Evolutionary conservation across 2,329 filamentous ascomycete species (phyloP).

Genomic region (Alternaria infectoria): DNA sequence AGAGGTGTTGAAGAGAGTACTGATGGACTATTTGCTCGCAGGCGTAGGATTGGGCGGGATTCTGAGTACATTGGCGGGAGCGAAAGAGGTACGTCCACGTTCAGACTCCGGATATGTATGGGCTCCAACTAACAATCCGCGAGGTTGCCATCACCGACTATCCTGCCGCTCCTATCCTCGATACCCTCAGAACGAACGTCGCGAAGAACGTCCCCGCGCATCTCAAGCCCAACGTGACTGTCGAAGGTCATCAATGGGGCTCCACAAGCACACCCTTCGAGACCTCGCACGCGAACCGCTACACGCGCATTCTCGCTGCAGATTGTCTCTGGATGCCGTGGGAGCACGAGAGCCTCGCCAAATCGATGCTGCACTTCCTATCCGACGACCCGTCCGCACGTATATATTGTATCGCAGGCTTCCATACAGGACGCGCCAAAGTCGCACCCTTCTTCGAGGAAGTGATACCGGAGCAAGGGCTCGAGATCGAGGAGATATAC

Average conservation of each 20-base stretch:
- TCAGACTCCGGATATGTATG: neutral
- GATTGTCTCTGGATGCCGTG: conserved; percentile 79
- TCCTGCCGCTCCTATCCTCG: conserved; percentile 65
- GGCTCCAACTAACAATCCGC: neutral
- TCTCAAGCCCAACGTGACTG: conserved; percentile 48
- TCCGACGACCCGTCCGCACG: conserved; percentile 53
- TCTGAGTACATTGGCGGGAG: conserved; percentile 53
- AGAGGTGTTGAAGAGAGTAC: conserved; percentile 21
- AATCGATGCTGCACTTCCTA: conserved; percentile 69
- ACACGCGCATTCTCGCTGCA: conserved; percentile 70
- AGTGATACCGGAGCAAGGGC: conserved; percentile 53
- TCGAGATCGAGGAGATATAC: conserved; percentile 70
- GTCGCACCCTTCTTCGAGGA: conserved; percentile 70
- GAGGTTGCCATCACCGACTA: conserved; percentile 71
- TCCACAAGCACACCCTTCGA: conserved; percentile 55
- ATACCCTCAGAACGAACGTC: conserved; percentile 65
- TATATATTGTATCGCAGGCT: conserved; percentile 71
- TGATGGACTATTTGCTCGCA: conserved; percentile 33
- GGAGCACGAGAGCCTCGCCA: conserved; percentile 71
- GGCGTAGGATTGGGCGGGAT: conserved; percentile 57
- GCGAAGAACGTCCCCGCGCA: conserved; percentile 55
- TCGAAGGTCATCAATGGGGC: conserved; percentile 72
- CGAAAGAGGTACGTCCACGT: conserved; percentile 49
- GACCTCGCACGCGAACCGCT: conserved; percentile 48
- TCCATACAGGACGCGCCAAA: conserved; percentile 73